Evolutionary conservation across 305 asterid genomes (phyloP).

Genomic region (Solanum aculeatissimum): DNA sequence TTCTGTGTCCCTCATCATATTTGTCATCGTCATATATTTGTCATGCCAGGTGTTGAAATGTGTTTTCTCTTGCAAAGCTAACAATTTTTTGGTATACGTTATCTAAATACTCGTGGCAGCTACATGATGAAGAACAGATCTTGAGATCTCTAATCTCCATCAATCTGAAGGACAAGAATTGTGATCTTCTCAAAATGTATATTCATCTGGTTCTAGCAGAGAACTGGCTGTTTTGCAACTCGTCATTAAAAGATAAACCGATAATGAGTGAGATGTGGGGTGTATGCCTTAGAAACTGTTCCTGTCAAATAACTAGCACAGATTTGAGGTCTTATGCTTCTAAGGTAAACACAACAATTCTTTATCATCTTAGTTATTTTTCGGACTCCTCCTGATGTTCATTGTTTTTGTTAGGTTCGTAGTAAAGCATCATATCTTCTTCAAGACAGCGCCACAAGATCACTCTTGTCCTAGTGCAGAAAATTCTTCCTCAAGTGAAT

Average conservation of each 20-base stretch:
- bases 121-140: slow-evolving; percentile 39
- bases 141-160: slow-evolving; percentile 41
- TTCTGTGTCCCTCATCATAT: neutral
- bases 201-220: slow-evolving; percentile 60
- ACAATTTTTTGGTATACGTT: neutral
- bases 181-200: slow-evolving; percentile 62
- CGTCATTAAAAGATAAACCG: slow-evolving; percentile 29
- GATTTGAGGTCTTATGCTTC: slow-evolving; percentile 87
- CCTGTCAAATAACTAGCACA: slow-evolving; percentile 59
- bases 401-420: slow-evolving; percentile 48
- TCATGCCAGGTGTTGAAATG: neutral
- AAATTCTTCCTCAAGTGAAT: neutral
- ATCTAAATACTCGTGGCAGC: slow-evolving; percentile 27
- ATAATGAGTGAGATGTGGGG: slow-evolving; percentile 47
- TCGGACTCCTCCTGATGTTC: neutral
- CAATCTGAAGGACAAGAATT: slow-evolving; percentile 61
- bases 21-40: neutral
- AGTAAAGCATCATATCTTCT: slow-evolving; percentile 91
- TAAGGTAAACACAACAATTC: slow-evolving; percentile 21
- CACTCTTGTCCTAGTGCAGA: neutral
- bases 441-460: slow-evolving; percentile 47
- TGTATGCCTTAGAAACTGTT: slow-evolving; percentile 52
- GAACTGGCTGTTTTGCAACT: slow-evolving; percentile 57
- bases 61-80: neutral
- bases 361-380: neutral